Conservation (phyloP, 2,329 filamentous ascomycete genomes). For the Phaeosphaeriaceae sp. region DNA sequence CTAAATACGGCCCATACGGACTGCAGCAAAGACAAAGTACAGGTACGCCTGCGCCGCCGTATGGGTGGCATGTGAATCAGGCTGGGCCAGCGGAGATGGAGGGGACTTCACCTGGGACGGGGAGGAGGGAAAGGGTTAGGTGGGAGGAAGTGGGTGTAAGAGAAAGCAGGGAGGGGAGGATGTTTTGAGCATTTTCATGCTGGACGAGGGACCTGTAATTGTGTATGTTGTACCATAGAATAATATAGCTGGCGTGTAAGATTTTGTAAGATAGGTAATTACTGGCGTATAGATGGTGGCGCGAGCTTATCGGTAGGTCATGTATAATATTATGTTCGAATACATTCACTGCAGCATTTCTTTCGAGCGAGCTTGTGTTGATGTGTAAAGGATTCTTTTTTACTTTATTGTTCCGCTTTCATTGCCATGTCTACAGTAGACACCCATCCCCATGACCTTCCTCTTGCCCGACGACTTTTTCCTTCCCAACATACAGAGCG, state of each 20-base stretch:
- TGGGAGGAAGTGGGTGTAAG: slow-evolving; percentile 9
- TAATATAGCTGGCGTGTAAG: background rate
- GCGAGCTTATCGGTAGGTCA: background rate
- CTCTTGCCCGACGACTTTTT: background rate
- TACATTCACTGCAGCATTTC: background rate
- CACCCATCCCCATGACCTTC: background rate
- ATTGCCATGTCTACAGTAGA: slow-evolving; percentile 1
- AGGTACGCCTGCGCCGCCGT: slow-evolving; percentile 4
- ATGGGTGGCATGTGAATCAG: slow-evolving; percentile 10
- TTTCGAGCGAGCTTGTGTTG: no score
- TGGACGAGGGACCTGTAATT: background rate
- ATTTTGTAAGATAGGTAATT: background rate
- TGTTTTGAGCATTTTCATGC: background rate
- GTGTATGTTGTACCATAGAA: background rate
- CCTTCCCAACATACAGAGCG: background rate
- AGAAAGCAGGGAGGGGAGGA: background rate
- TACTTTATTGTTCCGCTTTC: background rate
- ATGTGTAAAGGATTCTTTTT: background rate
- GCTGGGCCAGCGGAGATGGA: slow-evolving; percentile 12
- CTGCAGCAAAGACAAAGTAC: background rate
- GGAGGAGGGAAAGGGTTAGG: background rate
- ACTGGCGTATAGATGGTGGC: background rate
- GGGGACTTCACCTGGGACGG: background rate
- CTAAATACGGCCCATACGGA: slow-evolving; percentile 1
- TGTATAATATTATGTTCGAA: background rate